Base-by-base conservation (phyloP, 768 basidiomycete genomes). In the Phlegmacium glaucopus region DNA sequence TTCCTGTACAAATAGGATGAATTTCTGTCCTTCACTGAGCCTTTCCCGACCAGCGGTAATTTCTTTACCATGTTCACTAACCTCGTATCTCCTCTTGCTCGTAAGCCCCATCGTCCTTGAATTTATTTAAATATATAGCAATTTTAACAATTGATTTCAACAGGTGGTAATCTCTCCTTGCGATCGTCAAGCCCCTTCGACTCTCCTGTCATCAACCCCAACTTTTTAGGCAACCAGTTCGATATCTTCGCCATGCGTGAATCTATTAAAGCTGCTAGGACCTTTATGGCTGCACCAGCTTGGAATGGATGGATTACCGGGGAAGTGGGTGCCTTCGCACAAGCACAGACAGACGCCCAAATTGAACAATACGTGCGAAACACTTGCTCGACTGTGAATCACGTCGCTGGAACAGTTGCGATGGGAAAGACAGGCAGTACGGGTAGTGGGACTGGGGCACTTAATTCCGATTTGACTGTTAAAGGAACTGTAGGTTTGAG, bases 161-260 rank as follows among this genome's bases (percentile, higher is more conserved):
- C 29, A 69, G 69, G 64, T 43, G 69, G 69, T 12, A 53, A 53
- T 10, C 47, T 70, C 3, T 61, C 56, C 4, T 50, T 79, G 44
- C 70, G 64, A 40, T 71, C 74, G 9, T 67, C 60, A 10, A 58
- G 70, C 51, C 67, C 75, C 6, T 77, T 79, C 58, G 64, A 62
- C 36, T 34, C 62, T 11, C 78, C 80, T 0, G 39, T 64, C 11
- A 78, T 82, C 57, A 67, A 80, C 54, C 74, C 77, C 2, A 71
- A 70, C 44, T 72, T 76, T 62, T 67, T 76, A 27, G 52, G 37
- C 25, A 58, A 59, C 25, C 51, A 52, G 2, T 61, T 61, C 27
- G 69, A 69, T 45, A 42, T 63, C 12, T 50, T 53, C 18, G 61
- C 58, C 8, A 39, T 68, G 16, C 57, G 62, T 6, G 60, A 64